Percentiles rank a stretch among this genome's conserved stretches.
These are phyloP conservation scores for Cladophialophora yegresii DNA, from an alignment of 2,329 filamentous ascomycete species.

Conservation along the genomic window DNA sequence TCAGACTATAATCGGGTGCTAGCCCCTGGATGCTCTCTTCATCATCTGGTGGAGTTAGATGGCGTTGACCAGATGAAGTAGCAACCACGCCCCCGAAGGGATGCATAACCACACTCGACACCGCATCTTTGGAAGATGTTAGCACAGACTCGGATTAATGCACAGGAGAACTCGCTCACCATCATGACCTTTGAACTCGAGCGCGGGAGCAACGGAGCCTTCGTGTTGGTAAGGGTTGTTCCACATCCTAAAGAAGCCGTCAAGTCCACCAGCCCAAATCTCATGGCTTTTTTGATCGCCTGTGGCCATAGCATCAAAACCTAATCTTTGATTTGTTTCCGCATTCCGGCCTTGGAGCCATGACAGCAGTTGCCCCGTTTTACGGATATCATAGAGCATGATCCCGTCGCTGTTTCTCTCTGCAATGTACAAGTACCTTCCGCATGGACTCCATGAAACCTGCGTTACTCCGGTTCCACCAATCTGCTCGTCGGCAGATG, in stretches of 20 bases:
- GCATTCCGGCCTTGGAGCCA: conserved; percentile 52
- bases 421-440: conserved; percentile 59
- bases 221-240: conserved; percentile 46
- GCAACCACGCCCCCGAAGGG: conserved; percentile 51
- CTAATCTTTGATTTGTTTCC: conserved; percentile 58
- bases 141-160: background rate
- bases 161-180: conserved; percentile 40
- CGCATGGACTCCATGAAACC: conserved; percentile 60
- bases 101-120: conserved; percentile 52
- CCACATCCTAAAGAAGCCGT: conserved; percentile 58
- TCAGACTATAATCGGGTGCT: conserved; percentile 19
- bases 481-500: conserved; percentile 44
- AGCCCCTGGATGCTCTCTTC: conserved; percentile 30
- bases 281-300: conserved; percentile 49
- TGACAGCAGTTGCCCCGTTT: conserved; percentile 54
- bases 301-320: conserved; percentile 54
- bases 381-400: conserved; percentile 61
- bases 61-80: conserved; percentile 53
- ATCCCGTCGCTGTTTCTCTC: conserved; percentile 60
- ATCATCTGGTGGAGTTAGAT: conserved; percentile 23
- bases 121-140: conserved; percentile 43
- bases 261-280: conserved; percentile 61
- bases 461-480: conserved; percentile 58
- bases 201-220: conserved; percentile 48
- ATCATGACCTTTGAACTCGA: conserved; percentile 49